phyloP scores from a whole-genome alignment of 225 moss, liverwort and hornwort species.

The Sphagnum tenellum region DNA sequence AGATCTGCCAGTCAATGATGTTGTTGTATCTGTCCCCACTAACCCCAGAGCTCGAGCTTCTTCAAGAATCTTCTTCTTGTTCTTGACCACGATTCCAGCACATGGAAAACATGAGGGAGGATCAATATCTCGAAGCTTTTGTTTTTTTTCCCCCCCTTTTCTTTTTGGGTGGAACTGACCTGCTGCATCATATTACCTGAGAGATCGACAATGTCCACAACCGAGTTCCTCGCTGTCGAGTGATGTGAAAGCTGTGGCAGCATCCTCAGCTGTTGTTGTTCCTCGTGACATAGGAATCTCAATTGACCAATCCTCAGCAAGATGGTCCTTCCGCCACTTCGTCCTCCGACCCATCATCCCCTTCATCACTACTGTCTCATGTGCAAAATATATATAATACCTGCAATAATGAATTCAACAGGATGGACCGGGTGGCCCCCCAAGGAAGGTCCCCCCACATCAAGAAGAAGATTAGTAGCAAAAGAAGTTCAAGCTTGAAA shows the following conservation, averaged over 20 bases:
- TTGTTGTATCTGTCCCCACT: not conserved
- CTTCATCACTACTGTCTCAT: constrained; percentile 30
- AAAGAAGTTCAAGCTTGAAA: too few species aligned
- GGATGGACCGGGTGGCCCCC: too few species aligned
- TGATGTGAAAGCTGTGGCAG: not conserved
- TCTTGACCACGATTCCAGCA: too few species aligned
- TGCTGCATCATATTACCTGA: constrained; percentile 29
- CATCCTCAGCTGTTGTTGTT: constrained; percentile 4
- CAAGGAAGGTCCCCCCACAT: too few species aligned
- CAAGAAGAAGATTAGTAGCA: too few species aligned
- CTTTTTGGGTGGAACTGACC: too few species aligned
- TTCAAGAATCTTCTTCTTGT: not conserved
- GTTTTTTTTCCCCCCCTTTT: too few species aligned
- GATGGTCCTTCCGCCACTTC: constrained; percentile 17
- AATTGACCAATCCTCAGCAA: constrained; percentile 20
- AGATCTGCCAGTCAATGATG: too few species aligned
- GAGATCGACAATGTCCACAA: constrained; percentile 61
- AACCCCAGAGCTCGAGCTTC: not conserved
- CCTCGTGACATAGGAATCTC: constrained; percentile 14
- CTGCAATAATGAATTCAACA: too few species aligned
- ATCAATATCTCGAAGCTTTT: not conserved
- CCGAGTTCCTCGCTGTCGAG: constrained; percentile 9
- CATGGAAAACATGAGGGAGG: too few species aligned
- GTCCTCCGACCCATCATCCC: constrained; percentile 31
- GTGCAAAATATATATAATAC: too few species aligned